phyloP scores from a whole-genome alignment of 1,139 yeast species.

The Blastobotrys illinoisensis region DNA sequence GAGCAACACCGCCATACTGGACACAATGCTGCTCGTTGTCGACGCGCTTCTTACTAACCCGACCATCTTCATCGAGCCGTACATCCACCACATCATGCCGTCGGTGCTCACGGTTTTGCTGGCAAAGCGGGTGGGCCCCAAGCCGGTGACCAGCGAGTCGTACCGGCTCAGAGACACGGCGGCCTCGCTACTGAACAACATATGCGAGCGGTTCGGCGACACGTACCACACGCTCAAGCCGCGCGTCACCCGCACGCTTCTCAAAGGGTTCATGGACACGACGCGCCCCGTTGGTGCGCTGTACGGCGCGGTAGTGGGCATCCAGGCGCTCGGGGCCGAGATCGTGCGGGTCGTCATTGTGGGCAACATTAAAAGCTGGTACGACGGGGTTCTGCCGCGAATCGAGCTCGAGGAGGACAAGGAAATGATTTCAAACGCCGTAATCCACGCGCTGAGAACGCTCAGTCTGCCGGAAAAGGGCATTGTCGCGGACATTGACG shows the following conservation, averaged over 20 bases:
- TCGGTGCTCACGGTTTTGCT: slow-evolving; percentile 82
- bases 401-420: slow-evolving; percentile 26
- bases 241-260: slow-evolving; percentile 84
- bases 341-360: slow-evolving; percentile 78
- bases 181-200: slow-evolving; percentile 72
- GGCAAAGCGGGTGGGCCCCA: slow-evolving; percentile 82
- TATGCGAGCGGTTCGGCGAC: slow-evolving; percentile 73
- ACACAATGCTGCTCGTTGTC: slow-evolving; percentile 88
- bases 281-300: slow-evolving; percentile 82
- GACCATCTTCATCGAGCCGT: slow-evolving; percentile 88
- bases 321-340: slow-evolving; percentile 79
- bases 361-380: slow-evolving; percentile 83
- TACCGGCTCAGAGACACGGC: slow-evolving; percentile 73
- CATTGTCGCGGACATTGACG: slow-evolving; percentile 22
- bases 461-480: slow-evolving; percentile 20
- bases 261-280: slow-evolving; percentile 82
- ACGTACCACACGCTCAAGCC: slow-evolving; percentile 89
- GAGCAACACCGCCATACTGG: slow-evolving; percentile 55
- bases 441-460: slow-evolving; percentile 29
- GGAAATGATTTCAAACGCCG: slow-evolving; percentile 24
- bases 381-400: slow-evolving; percentile 29
- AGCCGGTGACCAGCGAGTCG: slow-evolving; percentile 27
- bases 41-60: slow-evolving; percentile 80
- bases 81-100: slow-evolving; percentile 94
- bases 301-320: slow-evolving; percentile 85